These are phyloP conservation scores for Phytophthora uliginosa DNA, from an alignment of 352 stramenopile species.

Conservation along the genomic window DNA sequence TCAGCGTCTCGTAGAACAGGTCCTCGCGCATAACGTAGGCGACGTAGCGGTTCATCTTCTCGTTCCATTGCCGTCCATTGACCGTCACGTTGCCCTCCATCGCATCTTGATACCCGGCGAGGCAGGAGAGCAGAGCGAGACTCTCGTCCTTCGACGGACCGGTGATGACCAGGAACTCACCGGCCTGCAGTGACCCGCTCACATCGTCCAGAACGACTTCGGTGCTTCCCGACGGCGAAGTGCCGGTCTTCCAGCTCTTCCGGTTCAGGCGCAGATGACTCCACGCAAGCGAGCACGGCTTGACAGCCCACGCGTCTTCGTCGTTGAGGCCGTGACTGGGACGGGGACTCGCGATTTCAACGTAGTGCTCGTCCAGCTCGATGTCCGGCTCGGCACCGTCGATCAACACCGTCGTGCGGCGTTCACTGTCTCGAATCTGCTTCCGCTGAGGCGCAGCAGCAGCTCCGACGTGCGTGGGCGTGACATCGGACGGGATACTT, in stretches of 20 bases:
- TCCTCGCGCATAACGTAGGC: slow-evolving; percentile 91
- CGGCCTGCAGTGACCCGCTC: slow-evolving; percentile 47
- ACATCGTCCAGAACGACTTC: slow-evolving; percentile 53
- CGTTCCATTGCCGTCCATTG: slow-evolving; percentile 64
- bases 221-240: background rate
- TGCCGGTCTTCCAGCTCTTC: slow-evolving; percentile 13
- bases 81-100: slow-evolving; percentile 79
- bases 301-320: slow-evolving; percentile 20
- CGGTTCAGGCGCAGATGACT: slow-evolving; percentile 35
- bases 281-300: slow-evolving; percentile 39
- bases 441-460: slow-evolving; percentile 8
- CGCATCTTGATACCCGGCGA: slow-evolving; percentile 88
- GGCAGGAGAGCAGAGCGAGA: slow-evolving; percentile 93
- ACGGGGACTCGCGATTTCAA: slow-evolving; percentile 35
- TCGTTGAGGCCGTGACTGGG: background rate
- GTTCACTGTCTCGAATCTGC: slow-evolving; percentile 36
- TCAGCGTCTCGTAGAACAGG: slow-evolving; percentile 89
- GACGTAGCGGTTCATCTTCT: slow-evolving; percentile 39
- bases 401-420: slow-evolving; percentile 41
- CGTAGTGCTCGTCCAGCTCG: slow-evolving; percentile 38
- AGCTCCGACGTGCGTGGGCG: slow-evolving; percentile 3
- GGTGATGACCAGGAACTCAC: slow-evolving; percentile 72
- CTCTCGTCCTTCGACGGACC: slow-evolving; percentile 81
- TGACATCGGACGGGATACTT: slow-evolving; percentile 16
- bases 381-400: slow-evolving; percentile 39